Base-by-base conservation (phyloP, 2,329 filamentous ascomycete species). In the Colletotrichum incanum region DNA sequence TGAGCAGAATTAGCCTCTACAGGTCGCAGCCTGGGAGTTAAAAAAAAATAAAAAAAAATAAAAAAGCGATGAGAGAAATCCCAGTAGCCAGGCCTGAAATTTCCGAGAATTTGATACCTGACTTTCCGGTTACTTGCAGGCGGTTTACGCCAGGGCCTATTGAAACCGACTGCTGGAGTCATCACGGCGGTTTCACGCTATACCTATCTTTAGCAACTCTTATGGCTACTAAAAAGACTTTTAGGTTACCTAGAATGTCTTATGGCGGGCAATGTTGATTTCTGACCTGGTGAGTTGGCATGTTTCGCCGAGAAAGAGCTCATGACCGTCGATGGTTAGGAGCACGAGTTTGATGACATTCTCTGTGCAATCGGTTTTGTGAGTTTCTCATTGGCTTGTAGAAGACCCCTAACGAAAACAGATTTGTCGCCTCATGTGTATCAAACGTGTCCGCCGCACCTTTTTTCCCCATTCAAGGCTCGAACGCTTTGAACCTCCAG, bases 291-390 rank as follows among this genome's bases (percentile, higher is more conserved):
- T 31, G 55, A 60, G 18, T 3, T 39, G 16, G n/a, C 34, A 12
- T n/a, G 16, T 6, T 62, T 67, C n/a, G 61, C 56, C 1, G 31
- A 41, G 34, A 52, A 31, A 16, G 56, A 56, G 2, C 47, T 67
- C 8, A 16, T 54, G 31, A 60, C 56, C 37, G 58, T 20, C 6
- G 31, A 67, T 26, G 56, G 47, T 5, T 11, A 26, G 23, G 55
- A 61, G 16, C 26, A 23, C 9, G 43, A 49, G 8, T 59, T 67
- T 16, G 55, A 67, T n/a, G 56, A 47, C 7, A 45, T 67, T 14
- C 61, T 67, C 23, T 67, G 65, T 31, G 65, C 65, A 18, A 67
- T 56, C 20, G 65, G 65, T 3, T 67, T 67, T 26, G 65, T 61
- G 20, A 37, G 65, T 31, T 11, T 23, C 11, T 3, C 14, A 20